A percentile compares a stretch with the other conserved stretches of the same genome.
These are phyloP conservation scores for Schoenoplectus tabernaemontani DNA, from an alignment of 202 grass and related monocot genomes.

Conservation along the genomic window DNA sequence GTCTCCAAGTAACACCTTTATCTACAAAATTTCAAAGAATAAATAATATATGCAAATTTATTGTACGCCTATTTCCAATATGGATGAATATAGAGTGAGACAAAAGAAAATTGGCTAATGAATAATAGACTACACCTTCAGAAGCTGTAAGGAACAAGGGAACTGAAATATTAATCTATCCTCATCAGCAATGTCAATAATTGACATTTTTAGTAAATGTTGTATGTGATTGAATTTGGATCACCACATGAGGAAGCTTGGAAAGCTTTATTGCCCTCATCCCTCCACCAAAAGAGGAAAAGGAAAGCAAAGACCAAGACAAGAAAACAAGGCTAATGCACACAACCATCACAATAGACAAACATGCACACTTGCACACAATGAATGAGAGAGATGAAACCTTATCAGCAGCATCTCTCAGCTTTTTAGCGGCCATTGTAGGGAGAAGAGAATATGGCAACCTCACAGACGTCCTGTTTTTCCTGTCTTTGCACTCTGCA, in stretches of 20 bases:
- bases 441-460: conserved; percentile 79
- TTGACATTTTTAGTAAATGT: background rate
- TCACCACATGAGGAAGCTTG: background rate
- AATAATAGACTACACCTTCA: background rate
- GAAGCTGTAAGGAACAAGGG: background rate
- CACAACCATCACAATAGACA: background rate
- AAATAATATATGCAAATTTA: background rate
- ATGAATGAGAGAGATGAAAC: conserved; percentile 33
- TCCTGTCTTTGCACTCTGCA: conserved; percentile 96
- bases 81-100: background rate
- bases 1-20: conserved; percentile 79
- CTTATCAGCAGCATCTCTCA: conserved; percentile 56
- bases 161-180: background rate
- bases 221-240: background rate
- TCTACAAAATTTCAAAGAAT: conserved; percentile 30
- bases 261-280: background rate
- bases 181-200: background rate
- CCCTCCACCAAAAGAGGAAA: too few relatives aligned
- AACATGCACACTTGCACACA: background rate
- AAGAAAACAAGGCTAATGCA: background rate
- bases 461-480: conserved; percentile 68
- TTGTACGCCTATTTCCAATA: background rate
- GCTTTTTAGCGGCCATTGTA: conserved; percentile 61
- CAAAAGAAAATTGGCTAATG: background rate
- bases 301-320: background rate